Percentiles rank a stretch among this genome's conserved stretches.
Evolutionary conservation across 208 protist genomes (phyloP).

Genomic region (Crithidia fasciculata): DNA sequence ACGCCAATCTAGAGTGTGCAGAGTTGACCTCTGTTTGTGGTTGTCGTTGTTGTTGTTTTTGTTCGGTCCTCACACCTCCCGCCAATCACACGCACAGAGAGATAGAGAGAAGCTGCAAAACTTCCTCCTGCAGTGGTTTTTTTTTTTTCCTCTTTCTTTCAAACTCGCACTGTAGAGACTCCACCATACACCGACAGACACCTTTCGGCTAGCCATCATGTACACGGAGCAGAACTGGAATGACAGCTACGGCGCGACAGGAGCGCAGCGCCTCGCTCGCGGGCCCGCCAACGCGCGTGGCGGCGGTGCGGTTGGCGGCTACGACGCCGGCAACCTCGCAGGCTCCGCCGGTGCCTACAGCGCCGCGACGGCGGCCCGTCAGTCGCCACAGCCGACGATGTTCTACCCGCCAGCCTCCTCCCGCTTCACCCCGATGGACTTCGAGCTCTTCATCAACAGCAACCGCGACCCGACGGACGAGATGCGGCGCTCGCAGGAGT

Average conservation of each 20-base stretch:
- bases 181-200: not conserved
- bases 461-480: conserved; percentile 77
- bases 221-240: conserved; percentile 47
- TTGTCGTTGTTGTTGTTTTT: no score
- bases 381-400: conserved; percentile 23
- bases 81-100: no score
- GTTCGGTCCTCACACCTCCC: no score
- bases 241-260: conserved; percentile 19
- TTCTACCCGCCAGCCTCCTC: conserved; percentile 37
- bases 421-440: conserved; percentile 85
- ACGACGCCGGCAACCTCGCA: conserved; percentile 11
- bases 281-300: conserved; percentile 5
- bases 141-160: not conserved
- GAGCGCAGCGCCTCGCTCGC: conserved; percentile 7
- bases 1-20: no score
- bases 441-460: conserved; percentile 82
- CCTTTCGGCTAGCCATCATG: conserved; percentile 6
- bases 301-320: conserved; percentile 8
- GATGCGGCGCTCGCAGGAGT: conserved; percentile 84
- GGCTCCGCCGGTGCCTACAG: conserved; percentile 24
- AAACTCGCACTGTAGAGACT: not conserved
- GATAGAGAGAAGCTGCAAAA: no score
- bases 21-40: no score
- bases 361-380: conserved; percentile 18
- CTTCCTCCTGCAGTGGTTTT: not conserved